Percentiles rank a stretch among this genome's conserved stretches.
These are phyloP conservation scores for Globisporangium sylvaticum DNA, from an alignment of 352 stramenopile genomes.

Conservation along the genomic window DNA sequence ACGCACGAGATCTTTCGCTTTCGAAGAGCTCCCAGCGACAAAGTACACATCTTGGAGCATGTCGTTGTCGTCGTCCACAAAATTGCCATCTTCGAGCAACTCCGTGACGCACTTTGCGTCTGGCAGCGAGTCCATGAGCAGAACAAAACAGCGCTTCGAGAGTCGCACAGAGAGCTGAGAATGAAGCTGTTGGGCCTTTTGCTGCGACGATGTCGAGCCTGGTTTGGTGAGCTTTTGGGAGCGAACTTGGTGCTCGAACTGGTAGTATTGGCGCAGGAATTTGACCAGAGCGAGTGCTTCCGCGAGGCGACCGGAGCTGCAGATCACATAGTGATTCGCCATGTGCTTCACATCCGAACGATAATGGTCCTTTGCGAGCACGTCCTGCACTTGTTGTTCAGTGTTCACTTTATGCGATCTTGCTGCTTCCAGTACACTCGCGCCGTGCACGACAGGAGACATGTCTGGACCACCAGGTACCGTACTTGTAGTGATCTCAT, in stretches of 20 bases:
- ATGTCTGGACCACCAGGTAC: not conserved
- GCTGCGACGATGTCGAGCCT: not conserved
- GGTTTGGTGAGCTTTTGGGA: not conserved
- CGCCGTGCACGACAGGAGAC: not conserved
- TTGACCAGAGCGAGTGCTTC: conserved; percentile 14
- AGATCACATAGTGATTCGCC: conserved; percentile 33
- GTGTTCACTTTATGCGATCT: conserved; percentile 9
- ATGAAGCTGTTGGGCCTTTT: not conserved
- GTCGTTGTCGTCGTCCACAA: conserved; percentile 3
- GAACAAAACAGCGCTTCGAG: conserved; percentile 13
- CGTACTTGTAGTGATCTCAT: not conserved
- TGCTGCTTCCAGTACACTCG: conserved; percentile 4
- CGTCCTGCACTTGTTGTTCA: conserved; percentile 20
- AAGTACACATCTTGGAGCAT: conserved; percentile 31
- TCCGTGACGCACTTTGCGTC: conserved; percentile 22
- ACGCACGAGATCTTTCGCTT: conserved; percentile 24
- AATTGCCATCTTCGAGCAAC: conserved; percentile 12
- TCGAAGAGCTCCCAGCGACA: conserved; percentile 26
- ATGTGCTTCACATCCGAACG: conserved; percentile 18
- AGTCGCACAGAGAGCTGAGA: conserved; percentile 5
- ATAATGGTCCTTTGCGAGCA: conserved; percentile 31
- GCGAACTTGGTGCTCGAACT: conserved; percentile 6
- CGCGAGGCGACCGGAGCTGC: conserved; percentile 10
- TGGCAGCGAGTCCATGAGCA: conserved; percentile 19
- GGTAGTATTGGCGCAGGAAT: conserved; percentile 12